These are phyloP conservation scores for Apiospora malaysiana DNA, from an alignment of 2,329 filamentous ascomycete species.

Conservation along the genomic window DNA sequence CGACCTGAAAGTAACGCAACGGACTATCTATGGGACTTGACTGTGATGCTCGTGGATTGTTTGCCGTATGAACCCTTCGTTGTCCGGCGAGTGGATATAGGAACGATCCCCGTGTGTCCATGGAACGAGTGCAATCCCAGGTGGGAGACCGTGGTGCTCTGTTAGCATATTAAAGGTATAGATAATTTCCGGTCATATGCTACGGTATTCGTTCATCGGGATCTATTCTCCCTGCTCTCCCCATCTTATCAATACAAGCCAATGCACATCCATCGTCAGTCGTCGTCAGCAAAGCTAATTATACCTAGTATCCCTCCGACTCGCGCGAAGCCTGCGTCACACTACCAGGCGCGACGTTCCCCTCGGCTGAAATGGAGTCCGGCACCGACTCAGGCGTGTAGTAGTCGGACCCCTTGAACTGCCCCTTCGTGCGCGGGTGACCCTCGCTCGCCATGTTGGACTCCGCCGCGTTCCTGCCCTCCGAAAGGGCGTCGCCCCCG, in stretches of 20 bases:
- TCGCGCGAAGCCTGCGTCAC: slow-evolving; percentile 44
- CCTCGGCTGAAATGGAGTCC: slow-evolving; percentile 49
- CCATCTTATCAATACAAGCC: no score
- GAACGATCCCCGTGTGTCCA: background rate
- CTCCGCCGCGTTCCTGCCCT: slow-evolving; percentile 46
- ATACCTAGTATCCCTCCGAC: slow-evolving; percentile 31
- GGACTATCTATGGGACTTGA: background rate
- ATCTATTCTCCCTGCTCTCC: no score
- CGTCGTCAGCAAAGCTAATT: background rate
- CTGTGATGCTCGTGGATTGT: background rate
- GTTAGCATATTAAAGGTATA: background rate
- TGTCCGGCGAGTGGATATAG: background rate
- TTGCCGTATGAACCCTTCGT: background rate
- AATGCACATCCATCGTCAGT: no score
- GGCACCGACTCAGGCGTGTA: slow-evolving; percentile 49
- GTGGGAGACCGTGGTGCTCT: background rate
- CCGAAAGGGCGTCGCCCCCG: slow-evolving; percentile 37
- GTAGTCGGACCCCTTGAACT: slow-evolving; percentile 49
- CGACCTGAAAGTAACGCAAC: no score
- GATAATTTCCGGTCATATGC: no score
- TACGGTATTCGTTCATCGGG: no score
- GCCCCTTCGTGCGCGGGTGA: slow-evolving; percentile 42
- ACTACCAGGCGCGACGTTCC: slow-evolving; percentile 47
- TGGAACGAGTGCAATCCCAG: background rate
- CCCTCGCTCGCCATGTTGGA: slow-evolving; percentile 43